Conservation (phyloP, 257 asterid genomes). For the Penstemon barbatus region DNA sequence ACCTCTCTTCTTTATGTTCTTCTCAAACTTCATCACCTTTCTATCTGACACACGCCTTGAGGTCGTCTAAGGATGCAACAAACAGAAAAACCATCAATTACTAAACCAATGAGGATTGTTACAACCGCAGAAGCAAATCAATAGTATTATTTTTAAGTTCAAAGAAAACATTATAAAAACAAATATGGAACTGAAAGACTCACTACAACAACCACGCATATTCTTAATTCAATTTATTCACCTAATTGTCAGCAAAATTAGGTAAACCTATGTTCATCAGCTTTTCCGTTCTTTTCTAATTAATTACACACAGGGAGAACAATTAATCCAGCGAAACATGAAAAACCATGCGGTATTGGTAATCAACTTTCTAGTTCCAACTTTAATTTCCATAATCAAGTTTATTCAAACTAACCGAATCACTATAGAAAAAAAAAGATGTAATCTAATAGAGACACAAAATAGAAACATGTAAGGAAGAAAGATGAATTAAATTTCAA, state of each 20-base stretch:
- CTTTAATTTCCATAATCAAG: neutral
- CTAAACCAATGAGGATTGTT: neutral
- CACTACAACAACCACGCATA: no score
- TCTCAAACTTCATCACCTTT: slow-evolving; percentile 42
- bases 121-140: neutral
- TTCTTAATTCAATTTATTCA: neutral
- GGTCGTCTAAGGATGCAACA: slow-evolving; percentile 47
- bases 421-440: neutral
- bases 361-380: neutral
- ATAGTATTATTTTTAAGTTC: neutral
- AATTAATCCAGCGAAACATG: slow-evolving; percentile 1
- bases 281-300: neutral
- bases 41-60: slow-evolving; percentile 62
- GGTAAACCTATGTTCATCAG: neutral
- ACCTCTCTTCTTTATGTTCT: slow-evolving; percentile 47
- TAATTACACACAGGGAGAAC: neutral
- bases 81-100: slow-evolving; percentile 6
- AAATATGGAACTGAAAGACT: no score
- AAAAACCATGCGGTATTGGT: neutral
- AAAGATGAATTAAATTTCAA: no score
- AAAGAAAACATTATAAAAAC: neutral
- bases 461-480: neutral
- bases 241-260: neutral
- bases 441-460: neutral
- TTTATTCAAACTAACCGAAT: neutral